phyloP scores from a whole-genome alignment of 2,329 filamentous ascomycete genomes.

The Fusarium paranaense region DNA sequence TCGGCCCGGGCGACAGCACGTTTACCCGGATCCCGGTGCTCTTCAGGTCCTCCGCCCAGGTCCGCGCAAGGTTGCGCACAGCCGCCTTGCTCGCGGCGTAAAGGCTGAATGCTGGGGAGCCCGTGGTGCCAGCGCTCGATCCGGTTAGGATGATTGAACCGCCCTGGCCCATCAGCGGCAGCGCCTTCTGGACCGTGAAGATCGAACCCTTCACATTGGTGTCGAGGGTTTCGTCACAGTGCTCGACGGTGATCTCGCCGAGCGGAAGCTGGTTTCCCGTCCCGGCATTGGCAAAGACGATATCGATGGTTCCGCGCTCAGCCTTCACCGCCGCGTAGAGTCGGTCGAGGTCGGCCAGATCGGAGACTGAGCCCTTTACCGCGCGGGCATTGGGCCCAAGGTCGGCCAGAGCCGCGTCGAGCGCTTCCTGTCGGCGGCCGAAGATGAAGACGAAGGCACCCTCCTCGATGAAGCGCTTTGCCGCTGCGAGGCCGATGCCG shows the following conservation, averaged over 20 bases:
- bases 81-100: neutral
- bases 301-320: neutral
- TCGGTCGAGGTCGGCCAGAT: neutral
- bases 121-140: neutral
- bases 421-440: neutral
- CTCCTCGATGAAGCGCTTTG: neutral
- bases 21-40: neutral
- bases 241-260: neutral
- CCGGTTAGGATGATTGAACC: neutral
- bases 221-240: neutral
- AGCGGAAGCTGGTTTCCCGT: neutral
- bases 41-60: neutral
- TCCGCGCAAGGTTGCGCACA: neutral
- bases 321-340: neutral
- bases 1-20: neutral
- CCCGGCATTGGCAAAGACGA: neutral
- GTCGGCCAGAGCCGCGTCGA: neutral
- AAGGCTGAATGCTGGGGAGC: neutral
- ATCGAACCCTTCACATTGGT: neutral
- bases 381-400: neutral
- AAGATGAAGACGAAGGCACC: neutral
- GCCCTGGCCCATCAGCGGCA: neutral
- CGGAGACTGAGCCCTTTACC: neutral
- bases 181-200: neutral
- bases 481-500: neutral